These are phyloP conservation scores for Hysterangium stoloniferum DNA, from an alignment of 768 basidiomycete species.

Conservation along the genomic window DNA sequence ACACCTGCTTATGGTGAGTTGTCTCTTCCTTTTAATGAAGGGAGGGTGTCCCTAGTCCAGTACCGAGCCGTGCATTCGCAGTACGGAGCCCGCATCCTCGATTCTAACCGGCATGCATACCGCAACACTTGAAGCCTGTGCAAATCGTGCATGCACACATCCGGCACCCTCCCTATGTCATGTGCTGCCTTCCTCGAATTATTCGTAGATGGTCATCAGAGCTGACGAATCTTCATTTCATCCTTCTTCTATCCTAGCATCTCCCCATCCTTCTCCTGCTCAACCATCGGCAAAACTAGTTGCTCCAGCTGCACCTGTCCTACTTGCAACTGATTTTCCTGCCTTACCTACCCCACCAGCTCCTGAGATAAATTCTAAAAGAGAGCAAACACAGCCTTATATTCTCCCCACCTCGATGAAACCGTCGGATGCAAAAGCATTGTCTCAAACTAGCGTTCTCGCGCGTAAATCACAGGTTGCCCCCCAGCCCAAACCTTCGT, in stretches of 20 bases:
- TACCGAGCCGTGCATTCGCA: conserved; percentile 89
- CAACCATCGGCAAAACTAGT: conserved; percentile 32
- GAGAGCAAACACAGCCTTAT: conserved; percentile 18
- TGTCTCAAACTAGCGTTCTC: conserved; percentile 23
- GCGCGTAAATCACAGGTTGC: conserved; percentile 43
- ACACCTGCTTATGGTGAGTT: conserved; percentile 61
- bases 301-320: conserved; percentile 21
- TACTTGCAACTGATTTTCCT: conserved; percentile 73
- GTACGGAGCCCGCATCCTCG: conserved; percentile 76
- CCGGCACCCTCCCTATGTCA: conserved; percentile 22
- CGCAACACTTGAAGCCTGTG: conserved; percentile 1
- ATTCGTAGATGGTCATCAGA: conserved; percentile 14
- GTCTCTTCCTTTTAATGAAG: conserved; percentile 43
- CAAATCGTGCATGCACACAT: background rate
- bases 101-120: conserved; percentile 37
- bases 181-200: conserved; percentile 25
- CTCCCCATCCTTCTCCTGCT: conserved; percentile 37
- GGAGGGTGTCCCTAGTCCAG: conserved; percentile 74
- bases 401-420: conserved; percentile 25
- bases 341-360: conserved; percentile 41
- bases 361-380: conserved; percentile 20
- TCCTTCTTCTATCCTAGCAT: conserved; percentile 31
- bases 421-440: conserved; percentile 3
- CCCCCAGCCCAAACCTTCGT: conserved; percentile 54
- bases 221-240: conserved; percentile 20